A percentile compares a stretch with the other conserved stretches of the same genome.
These are phyloP conservation scores for Metschnikowia chrysomelidarum DNA, from an alignment of 805 yeast species.

Conservation along the genomic window DNA sequence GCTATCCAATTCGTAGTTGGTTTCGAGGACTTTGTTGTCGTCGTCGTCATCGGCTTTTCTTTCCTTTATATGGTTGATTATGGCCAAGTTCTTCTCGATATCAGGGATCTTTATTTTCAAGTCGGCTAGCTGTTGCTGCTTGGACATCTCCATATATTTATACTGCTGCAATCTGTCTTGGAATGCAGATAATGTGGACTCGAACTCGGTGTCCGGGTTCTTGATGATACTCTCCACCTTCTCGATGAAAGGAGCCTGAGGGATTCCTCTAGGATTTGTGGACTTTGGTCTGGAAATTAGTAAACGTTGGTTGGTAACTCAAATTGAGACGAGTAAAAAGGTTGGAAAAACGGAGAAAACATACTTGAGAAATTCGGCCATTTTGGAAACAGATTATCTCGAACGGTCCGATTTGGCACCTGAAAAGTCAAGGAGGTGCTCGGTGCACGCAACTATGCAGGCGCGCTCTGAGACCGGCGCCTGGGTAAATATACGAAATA, in stretches of 20 bases:
- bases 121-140: constrained; percentile 47
- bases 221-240: constrained; percentile 74
- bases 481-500: no score
- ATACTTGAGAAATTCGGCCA: constrained; percentile 34
- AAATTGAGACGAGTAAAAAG: not conserved
- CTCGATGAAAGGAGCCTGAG: constrained; percentile 92
- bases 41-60: constrained; percentile 39
- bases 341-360: constrained; percentile 12
- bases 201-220: constrained; percentile 62
- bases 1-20: constrained; percentile 91
- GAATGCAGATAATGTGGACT: constrained; percentile 63
- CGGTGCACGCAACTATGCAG: no score
- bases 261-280: constrained; percentile 91
- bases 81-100: constrained; percentile 76
- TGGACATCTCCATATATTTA: constrained; percentile 76
- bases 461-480: no score
- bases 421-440: constrained; percentile 4
- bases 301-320: not conserved
- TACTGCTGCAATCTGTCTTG: constrained; percentile 89
- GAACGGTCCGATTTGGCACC: not conserved
- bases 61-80: constrained; percentile 58
- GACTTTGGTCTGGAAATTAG: constrained; percentile 48
- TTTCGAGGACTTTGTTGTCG: constrained; percentile 42
- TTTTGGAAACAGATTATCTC: constrained; percentile 10
- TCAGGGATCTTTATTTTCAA: constrained; percentile 83